Base-by-base conservation (phyloP, 768 basidiomycete species). In the Leccinum subgranulosum region DNA sequence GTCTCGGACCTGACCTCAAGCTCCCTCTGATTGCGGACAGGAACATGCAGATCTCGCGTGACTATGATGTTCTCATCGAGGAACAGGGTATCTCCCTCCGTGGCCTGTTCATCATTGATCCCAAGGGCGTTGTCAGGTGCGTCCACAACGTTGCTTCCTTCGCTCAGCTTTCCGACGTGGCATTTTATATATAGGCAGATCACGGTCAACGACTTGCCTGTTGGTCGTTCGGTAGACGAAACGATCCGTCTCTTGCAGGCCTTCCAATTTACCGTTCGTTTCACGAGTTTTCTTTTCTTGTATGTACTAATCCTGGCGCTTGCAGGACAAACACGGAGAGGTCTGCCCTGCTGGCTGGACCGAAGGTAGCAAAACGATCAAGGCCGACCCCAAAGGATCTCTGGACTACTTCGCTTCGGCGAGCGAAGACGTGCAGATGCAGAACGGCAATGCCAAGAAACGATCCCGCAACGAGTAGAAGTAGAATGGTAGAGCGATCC, bases 141-240 rank as follows among this genome's bases (percentile, higher is more conserved):
- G 43, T 10, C 6, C 21, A 21, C n/a, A 21, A 25, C 45, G 14
- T 41, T 5, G 6, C n/a, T 23, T 43, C 8, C 17, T 36, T 33
- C 9, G n/a, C 39, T 11, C n/a, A n/a, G 10, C n/a, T 41, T 41
- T 15, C 9, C 7, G 14, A 46, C 23, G 6, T 25, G 45, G 14
- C 19, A 15, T 23, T 39, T 14, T 7, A 28, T 0, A 4, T n/a
- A n/a, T n/a, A 89, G 88, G 60, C 88, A 92, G 79, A 87, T 90
- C 64, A 92, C 91, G 54, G 79, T 96, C 60, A 96, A 96, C 69
- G 94, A 97, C 73, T 82, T 95, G 41, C 92, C 94, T 14, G 93
- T 96, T 50, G 94, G 94, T n/a, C 90, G 94, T 53, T 94, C 92
- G 3, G 94, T 96, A 54, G 93, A 94, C 36, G 94, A 97, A 77